These are phyloP conservation scores for Fusarium fracticaudum DNA, from an alignment of 2,329 filamentous ascomycete genomes.

Conservation along the genomic window DNA sequence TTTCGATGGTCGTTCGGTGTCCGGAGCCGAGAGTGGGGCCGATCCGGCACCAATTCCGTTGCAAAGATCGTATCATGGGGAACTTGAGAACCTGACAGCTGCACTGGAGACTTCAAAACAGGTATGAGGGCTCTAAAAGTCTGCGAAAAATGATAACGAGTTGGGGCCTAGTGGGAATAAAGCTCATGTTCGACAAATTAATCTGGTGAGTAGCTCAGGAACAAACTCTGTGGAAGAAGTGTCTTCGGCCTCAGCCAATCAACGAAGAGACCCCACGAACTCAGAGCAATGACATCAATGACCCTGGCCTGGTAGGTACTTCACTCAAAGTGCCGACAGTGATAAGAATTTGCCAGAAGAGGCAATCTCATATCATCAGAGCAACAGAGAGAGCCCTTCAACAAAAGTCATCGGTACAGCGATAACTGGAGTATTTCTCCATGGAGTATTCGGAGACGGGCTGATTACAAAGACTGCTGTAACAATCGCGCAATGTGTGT, in stretches of 20 bases:
- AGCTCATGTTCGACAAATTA: background rate
- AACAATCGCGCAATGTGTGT: conserved; percentile 16
- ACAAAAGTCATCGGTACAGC: background rate
- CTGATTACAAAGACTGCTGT: conserved; percentile 20
- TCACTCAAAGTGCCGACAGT: background rate
- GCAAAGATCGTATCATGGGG: background rate
- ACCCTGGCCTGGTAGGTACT: background rate
- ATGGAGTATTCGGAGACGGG: conserved; percentile 10
- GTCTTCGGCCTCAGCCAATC: background rate
- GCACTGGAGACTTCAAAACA: background rate
- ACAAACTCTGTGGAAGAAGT: fast-evolving
- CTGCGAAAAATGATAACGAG: fast-evolving
- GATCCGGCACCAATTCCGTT: background rate
- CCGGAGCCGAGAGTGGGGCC: background rate
- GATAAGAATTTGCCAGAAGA: background rate
- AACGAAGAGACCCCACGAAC: background rate
- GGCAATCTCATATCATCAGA: background rate
- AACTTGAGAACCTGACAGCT: background rate
- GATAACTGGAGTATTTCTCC: background rate
- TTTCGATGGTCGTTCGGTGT: background rate
- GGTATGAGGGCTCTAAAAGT: background rate
- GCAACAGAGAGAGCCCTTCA: background rate
- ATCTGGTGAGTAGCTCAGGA: too few species aligned
- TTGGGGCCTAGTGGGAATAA: background rate
- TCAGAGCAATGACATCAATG: conserved; percentile 13